phyloP scores from a whole-genome alignment of 192 early-diverging fungal genomes.

The Podila epigama region DNA sequence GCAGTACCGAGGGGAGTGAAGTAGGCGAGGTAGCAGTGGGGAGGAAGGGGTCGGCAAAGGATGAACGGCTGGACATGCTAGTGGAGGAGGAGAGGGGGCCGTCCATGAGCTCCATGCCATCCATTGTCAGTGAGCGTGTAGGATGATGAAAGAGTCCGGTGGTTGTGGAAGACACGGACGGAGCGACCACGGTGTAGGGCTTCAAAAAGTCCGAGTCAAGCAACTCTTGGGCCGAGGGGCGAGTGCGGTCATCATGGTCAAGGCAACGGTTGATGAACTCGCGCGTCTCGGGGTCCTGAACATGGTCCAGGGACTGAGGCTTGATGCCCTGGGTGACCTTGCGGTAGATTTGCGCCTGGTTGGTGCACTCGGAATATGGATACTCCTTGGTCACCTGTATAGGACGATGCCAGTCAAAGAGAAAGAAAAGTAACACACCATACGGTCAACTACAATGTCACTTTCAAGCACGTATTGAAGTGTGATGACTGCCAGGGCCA shows the following conservation, averaged over 20 bases:
- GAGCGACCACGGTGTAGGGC: conserved; percentile 13
- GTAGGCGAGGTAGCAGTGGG: conserved; percentile 7
- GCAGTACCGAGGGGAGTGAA: neutral
- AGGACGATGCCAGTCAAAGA: conserved; percentile 16
- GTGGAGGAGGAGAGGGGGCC: conserved; percentile 11
- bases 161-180: neutral
- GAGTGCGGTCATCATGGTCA: conserved; percentile 60
- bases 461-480: no score
- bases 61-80: conserved; percentile 8
- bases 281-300: conserved; percentile 69
- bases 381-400: conserved; percentile 79
- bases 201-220: conserved; percentile 64
- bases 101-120: conserved; percentile 11
- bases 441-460: no score
- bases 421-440: no score
- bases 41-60: conserved; percentile 1
- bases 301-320: conserved; percentile 68
- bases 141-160: conserved; percentile 8
- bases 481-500: no score
- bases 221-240: conserved; percentile 62
- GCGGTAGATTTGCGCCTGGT: conserved; percentile 85
- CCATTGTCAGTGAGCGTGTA: neutral
- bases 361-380: conserved; percentile 85
- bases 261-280: conserved; percentile 76
- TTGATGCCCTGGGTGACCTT: conserved; percentile 81